phyloP scores from a whole-genome alignment of 495 filamentous ascomycete species.

The Hypoxylon fragiforme region DNA sequence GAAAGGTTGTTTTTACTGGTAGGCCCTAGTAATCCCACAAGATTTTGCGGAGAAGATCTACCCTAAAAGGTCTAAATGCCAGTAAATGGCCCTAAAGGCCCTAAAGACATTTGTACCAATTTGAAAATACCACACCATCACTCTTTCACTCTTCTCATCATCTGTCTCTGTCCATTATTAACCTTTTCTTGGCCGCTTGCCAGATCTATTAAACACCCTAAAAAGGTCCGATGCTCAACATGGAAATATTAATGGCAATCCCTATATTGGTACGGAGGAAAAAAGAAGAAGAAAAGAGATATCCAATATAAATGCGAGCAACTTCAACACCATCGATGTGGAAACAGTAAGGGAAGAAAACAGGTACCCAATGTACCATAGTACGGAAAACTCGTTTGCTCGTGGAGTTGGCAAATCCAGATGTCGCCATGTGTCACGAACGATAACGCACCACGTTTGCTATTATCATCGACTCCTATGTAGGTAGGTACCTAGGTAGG shows the following conservation, averaged over 20 bases:
- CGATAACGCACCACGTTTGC: conserved; percentile 25
- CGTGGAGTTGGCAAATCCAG: background rate
- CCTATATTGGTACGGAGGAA: conserved; percentile 9
- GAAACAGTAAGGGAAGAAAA: background rate
- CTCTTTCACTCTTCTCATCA: background rate
- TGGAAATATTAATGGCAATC: conserved; percentile 17
- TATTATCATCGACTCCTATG: conserved; percentile 1
- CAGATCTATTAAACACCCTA: conserved; percentile 9
- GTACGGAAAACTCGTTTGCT: too few relatives aligned
- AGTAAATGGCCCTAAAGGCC: too few relatives aligned
- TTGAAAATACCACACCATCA: conserved; percentile 18
- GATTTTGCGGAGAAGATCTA: conserved; percentile 34
- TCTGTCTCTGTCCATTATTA: background rate
- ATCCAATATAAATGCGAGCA: too few relatives aligned
- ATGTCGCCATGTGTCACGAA: conserved; percentile 26
- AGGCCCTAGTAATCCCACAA: too few relatives aligned
- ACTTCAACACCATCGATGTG: background rate
- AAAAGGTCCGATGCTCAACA: conserved; percentile 7
- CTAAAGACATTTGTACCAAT: too few relatives aligned
- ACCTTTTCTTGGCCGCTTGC: conserved; percentile 6
- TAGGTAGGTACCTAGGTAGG: background rate
- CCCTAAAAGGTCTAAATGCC: too few relatives aligned
- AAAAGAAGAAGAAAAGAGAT: conserved; percentile 4
- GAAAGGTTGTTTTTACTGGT: too few relatives aligned
- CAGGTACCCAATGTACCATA: too few relatives aligned